Evolutionary conservation across 257 asterid genomes (phyloP).

Genomic region (Petunia axillaris): DNA sequence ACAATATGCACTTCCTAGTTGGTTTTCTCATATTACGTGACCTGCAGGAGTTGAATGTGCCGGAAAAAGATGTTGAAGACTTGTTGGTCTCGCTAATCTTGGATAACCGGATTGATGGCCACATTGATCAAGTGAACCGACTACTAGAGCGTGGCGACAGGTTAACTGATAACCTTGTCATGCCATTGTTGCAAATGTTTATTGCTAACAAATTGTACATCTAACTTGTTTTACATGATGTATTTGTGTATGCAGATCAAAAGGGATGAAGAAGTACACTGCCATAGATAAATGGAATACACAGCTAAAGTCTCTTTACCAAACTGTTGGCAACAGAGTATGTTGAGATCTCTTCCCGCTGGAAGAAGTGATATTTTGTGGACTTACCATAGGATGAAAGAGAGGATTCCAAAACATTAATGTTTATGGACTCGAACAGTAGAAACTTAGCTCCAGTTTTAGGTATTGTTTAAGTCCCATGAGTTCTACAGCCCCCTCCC

Average conservation of each 20-base stretch:
- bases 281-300: slow-evolving; percentile 98
- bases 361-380: not conserved
- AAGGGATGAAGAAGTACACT: slow-evolving; percentile 92
- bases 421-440: too few relatives aligned
- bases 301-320: slow-evolving; percentile 80
- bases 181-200: not conserved
- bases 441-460: too few relatives aligned
- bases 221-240: not conserved
- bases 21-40: slow-evolving; percentile 9
- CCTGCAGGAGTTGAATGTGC: slow-evolving; percentile 89
- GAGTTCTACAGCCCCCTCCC: too few relatives aligned
- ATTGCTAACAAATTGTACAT: not conserved
- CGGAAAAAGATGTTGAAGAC: slow-evolving; percentile 91
- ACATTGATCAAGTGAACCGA: slow-evolving; percentile 92
- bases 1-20: not conserved
- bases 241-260: slow-evolving; percentile 52
- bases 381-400: not conserved
- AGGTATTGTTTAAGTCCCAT: too few relatives aligned
- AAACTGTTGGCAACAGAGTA: slow-evolving; percentile 78
- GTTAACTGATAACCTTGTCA: slow-evolving; percentile 30
- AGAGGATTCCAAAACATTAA: too few relatives aligned
- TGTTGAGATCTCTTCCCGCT: slow-evolving; percentile 39
- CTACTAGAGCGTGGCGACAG: slow-evolving; percentile 94
- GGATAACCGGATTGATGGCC: slow-evolving; percentile 86
- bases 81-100: slow-evolving; percentile 88